These are phyloP conservation scores for Russula foetens DNA, from an alignment of 768 basidiomycete species.

Conservation along the genomic window DNA sequence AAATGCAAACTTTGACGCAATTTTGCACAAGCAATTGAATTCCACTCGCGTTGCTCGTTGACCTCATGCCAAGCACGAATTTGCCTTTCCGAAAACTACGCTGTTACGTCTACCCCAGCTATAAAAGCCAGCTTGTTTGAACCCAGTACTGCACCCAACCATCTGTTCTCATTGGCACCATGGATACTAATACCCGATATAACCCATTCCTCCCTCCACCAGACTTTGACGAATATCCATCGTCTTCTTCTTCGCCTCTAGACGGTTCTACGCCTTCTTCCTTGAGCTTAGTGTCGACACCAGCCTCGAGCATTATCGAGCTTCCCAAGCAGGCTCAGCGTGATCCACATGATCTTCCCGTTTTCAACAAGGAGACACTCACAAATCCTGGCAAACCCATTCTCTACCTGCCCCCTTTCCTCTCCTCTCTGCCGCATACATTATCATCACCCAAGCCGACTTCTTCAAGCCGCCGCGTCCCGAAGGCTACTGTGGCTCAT, in stretches of 20 bases:
- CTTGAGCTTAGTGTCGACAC: slow-evolving; percentile 2
- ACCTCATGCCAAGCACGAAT: not conserved
- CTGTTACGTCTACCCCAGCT: not conserved
- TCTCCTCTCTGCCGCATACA: slow-evolving; percentile 61
- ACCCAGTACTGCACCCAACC: not conserved
- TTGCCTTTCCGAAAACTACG: not conserved
- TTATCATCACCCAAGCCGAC: slow-evolving; percentile 16
- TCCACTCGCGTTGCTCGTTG: not conserved
- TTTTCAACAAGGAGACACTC: slow-evolving; percentile 35
- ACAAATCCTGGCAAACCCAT: slow-evolving; percentile 39
- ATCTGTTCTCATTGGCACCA: not conserved
- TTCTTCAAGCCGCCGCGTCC: slow-evolving; percentile 27
- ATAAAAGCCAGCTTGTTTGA: slow-evolving; percentile 3
- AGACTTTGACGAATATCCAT: not conserved
- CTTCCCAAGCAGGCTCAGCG: slow-evolving; percentile 20
- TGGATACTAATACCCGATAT: not conserved
- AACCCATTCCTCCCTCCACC: not conserved
- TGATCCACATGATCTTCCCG: slow-evolving; percentile 51
- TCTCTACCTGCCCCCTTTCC: slow-evolving; percentile 77
- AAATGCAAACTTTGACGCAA: slow-evolving; percentile 14
- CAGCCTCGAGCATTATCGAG: not conserved
- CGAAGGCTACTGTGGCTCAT: slow-evolving; percentile 59
- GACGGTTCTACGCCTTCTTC: not conserved
- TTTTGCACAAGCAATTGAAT: slow-evolving; percentile 9
- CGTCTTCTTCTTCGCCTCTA: not conserved